phyloP scores from a whole-genome alignment of 768 basidiomycete genomes.

The Russula ochroleuca region DNA sequence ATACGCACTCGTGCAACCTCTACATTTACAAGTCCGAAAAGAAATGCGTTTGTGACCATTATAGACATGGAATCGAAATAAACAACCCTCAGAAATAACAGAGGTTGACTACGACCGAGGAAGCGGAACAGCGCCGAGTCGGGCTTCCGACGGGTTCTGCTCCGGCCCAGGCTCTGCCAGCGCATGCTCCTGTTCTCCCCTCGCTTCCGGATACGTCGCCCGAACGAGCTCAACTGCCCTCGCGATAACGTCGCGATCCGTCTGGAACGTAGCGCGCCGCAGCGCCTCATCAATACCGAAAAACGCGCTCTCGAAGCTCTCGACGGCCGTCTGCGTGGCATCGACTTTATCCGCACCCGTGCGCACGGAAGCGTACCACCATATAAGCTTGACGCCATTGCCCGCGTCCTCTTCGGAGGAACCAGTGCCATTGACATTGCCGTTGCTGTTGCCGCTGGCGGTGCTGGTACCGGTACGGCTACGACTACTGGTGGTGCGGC shows the following conservation, averaged over 20 bases:
- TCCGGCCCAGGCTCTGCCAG: not conserved
- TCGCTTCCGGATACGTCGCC: conserved; percentile 11
- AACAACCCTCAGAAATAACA: not conserved
- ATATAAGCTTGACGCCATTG: conserved; percentile 44
- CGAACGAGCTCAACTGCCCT: conserved; percentile 17
- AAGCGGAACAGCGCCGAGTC: not conserved
- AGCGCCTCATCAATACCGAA: conserved; percentile 17
- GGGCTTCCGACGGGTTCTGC: not conserved
- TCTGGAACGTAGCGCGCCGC: conserved; percentile 8
- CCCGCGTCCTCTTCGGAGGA: not conserved
- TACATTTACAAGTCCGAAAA: too few species aligned
- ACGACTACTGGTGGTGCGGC: conserved; percentile 19
- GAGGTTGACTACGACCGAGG: too few species aligned
- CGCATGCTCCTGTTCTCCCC: not conserved
- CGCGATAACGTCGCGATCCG: conserved; percentile 16
- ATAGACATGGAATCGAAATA: not conserved
- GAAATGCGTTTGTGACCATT: not conserved
- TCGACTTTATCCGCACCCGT: conserved; percentile 31
- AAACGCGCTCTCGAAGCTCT: conserved; percentile 24
- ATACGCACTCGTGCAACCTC: too few species aligned
- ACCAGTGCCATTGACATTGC: not conserved
- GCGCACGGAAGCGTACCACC: conserved; percentile 46
- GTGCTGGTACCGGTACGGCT: too few species aligned
- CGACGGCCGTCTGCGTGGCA: conserved; percentile 31
- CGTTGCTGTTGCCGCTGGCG: not conserved